Evolutionary conservation across 345 rosid species (phyloP).

Genomic region (Murraya paniculata): DNA sequence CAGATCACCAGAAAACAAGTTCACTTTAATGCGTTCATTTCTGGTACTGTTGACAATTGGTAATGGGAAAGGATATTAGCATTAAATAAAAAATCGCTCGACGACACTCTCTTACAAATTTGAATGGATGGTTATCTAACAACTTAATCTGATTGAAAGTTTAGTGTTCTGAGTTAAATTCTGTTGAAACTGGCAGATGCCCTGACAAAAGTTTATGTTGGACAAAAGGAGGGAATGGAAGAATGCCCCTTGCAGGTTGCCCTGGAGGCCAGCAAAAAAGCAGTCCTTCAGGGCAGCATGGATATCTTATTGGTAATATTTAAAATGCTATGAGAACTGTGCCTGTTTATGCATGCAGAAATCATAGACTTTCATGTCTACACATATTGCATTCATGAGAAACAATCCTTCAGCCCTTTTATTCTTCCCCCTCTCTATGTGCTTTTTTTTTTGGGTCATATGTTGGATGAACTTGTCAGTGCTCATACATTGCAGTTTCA

Average conservation of each 20-base stretch:
- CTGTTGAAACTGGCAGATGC: slow-evolving; percentile 48
- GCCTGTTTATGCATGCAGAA: slow-evolving; percentile 11
- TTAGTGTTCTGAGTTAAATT: slow-evolving; percentile 16
- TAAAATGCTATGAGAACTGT: not conserved
- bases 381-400: not conserved
- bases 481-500: too few relatives aligned
- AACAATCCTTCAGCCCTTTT: not conserved
- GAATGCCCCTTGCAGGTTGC: slow-evolving; percentile 57
- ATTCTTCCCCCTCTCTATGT: not conserved
- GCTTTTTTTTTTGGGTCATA: not conserved
- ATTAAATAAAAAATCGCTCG: not conserved
- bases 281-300: slow-evolving; percentile 85
- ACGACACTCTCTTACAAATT: not conserved
- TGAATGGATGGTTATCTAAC: not conserved
- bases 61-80: not conserved
- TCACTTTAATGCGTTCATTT: not conserved
- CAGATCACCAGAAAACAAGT: not conserved
- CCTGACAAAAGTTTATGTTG: slow-evolving; percentile 45
- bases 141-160: slow-evolving; percentile 11
- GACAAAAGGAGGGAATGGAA: slow-evolving; percentile 58
- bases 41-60: not conserved
- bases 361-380: not conserved
- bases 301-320: slow-evolving; percentile 68
- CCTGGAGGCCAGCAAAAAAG: slow-evolving; percentile 68
- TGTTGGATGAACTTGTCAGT: not conserved